A percentile compares a stretch with the other conserved stretches of the same genome.
phyloP scores from a whole-genome alignment of 163 green algal genomes.

The Chloromonas sp. region DNA sequence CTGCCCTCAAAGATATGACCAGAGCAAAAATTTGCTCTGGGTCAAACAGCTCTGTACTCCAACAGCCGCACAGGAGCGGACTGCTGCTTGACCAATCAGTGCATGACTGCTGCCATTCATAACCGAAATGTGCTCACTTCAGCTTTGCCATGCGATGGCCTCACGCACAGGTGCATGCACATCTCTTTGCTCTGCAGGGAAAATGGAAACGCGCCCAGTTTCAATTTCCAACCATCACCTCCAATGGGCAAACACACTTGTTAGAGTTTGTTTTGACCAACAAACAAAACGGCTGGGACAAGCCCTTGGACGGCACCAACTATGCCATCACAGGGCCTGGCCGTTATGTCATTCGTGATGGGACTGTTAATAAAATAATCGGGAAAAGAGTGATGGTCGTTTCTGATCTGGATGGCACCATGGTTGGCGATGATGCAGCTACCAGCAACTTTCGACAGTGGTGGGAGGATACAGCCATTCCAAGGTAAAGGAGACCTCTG shows the following conservation, averaged over 20 bases:
- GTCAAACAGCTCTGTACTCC: too few species aligned
- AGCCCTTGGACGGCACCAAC: background rate
- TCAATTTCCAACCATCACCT: too few species aligned
- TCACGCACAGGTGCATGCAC: too few species aligned
- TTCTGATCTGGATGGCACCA: slow-evolving; percentile 63
- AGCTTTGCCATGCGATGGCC: too few species aligned
- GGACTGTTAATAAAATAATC: background rate
- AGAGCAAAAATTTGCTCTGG: too few species aligned
- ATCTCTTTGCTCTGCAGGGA: too few species aligned
- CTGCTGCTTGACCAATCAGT: too few species aligned
- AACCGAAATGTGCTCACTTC: too few species aligned
- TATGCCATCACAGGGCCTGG: background rate
- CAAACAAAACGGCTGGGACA: background rate
- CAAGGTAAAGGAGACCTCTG: slow-evolving; percentile 2
- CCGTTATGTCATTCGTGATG: background rate
- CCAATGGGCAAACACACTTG: background rate
- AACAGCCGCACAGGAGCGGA: too few species aligned
- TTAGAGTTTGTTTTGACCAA: background rate
- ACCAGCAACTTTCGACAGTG: slow-evolving; percentile 31
- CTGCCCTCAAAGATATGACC: too few species aligned
- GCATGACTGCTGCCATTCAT: too few species aligned
- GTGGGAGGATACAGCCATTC: slow-evolving; percentile 44
- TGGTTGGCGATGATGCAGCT: slow-evolving; percentile 50
- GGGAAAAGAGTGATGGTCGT: background rate
- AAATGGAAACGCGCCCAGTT: too few species aligned